Conservation (phyloP, 495 filamentous ascomycete genomes). For the Viridothelium virens region DNA sequence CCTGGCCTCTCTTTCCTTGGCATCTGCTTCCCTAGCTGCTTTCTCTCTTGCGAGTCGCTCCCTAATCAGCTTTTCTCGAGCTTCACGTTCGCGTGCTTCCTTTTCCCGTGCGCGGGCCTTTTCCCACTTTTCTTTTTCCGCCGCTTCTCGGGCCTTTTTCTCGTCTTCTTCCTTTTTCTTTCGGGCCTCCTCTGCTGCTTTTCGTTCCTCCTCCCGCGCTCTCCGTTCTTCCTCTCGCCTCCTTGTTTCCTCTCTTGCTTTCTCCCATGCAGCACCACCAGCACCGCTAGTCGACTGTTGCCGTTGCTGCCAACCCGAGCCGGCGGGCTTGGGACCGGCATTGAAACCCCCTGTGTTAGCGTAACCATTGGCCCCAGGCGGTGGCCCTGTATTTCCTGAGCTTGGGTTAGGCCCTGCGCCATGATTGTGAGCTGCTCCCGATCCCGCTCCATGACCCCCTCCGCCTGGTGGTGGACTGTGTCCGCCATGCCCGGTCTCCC, state of each 20-base stretch:
- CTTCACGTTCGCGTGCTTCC: conserved; percentile 37
- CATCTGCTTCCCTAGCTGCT: conserved; percentile 38
- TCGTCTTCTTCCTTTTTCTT: conserved; percentile 37
- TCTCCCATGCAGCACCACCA: conserved; percentile 54
- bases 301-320: conserved; percentile 23
- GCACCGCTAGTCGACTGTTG: conserved; percentile 20
- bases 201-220: conserved; percentile 45
- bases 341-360: conserved; percentile 21
- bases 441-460: conserved; percentile 9
- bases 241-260: conserved; percentile 60
- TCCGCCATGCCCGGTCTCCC: conserved; percentile 31
- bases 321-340: conserved; percentile 1
- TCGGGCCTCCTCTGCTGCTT: conserved; percentile 41
- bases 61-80: conserved; percentile 35
- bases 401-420: conserved; percentile 15
- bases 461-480: background rate
- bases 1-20: conserved; percentile 29
- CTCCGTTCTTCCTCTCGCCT: conserved; percentile 56
- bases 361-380: conserved; percentile 22
- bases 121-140: conserved; percentile 41
- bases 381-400: conserved; percentile 16
- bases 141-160: conserved; percentile 34
- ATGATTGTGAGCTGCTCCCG: conserved; percentile 13
- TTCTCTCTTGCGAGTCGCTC: conserved; percentile 42
- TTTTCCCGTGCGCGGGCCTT: conserved; percentile 37